Percentiles rank a stretch among this genome's conserved stretches.
Evolutionary conservation across 768 basidiomycete genomes (phyloP).

Genomic region (Serendipita vermifera): DNA sequence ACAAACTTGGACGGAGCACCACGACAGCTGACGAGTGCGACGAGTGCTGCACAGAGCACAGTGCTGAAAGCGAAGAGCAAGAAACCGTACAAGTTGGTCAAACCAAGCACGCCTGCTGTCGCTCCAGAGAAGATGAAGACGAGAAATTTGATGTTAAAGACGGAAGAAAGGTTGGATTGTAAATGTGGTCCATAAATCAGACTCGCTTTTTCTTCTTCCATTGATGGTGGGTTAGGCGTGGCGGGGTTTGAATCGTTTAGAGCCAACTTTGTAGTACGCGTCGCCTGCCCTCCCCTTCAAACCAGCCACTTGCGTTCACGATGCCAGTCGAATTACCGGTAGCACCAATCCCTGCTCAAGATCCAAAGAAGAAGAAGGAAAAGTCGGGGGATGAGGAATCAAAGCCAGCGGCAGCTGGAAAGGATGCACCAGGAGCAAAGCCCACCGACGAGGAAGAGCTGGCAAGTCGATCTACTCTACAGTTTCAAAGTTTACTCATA

Average conservation of each 20-base stretch:
- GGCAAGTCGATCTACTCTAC: slow-evolving; percentile 37
- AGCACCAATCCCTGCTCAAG: slow-evolving; percentile 48
- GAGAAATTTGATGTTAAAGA: slow-evolving; percentile 55
- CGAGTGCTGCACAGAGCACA: slow-evolving; percentile 49
- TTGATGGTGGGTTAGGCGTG: not conserved
- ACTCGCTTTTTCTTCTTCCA: not conserved
- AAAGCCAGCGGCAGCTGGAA: too few species aligned
- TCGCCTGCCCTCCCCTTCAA: slow-evolving; percentile 2
- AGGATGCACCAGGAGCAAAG: too few species aligned
- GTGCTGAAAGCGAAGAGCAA: slow-evolving; percentile 58
- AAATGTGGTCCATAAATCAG: slow-evolving; percentile 6
- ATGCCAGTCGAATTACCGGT: slow-evolving; percentile 15
- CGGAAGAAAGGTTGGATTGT: not conserved
- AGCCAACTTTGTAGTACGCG: not conserved
- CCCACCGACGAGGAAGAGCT: slow-evolving; percentile 58
- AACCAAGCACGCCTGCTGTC: slow-evolving; percentile 76
- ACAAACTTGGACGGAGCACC: slow-evolving; percentile 51
- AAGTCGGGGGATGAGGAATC: slow-evolving; percentile 33
- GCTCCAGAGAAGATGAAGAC: slow-evolving; percentile 78
- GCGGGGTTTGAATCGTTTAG: not conserved
- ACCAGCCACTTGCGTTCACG: not conserved
- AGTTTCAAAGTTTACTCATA: slow-evolving; percentile 6
- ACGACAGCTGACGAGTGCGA: slow-evolving; percentile 59
- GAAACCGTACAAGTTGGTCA: slow-evolving; percentile 77
- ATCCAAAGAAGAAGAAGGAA: slow-evolving; percentile 60